Base-by-base conservation (phyloP, 371 early-diverging fungal genomes). In the Rhizopus microsporus region DNA sequence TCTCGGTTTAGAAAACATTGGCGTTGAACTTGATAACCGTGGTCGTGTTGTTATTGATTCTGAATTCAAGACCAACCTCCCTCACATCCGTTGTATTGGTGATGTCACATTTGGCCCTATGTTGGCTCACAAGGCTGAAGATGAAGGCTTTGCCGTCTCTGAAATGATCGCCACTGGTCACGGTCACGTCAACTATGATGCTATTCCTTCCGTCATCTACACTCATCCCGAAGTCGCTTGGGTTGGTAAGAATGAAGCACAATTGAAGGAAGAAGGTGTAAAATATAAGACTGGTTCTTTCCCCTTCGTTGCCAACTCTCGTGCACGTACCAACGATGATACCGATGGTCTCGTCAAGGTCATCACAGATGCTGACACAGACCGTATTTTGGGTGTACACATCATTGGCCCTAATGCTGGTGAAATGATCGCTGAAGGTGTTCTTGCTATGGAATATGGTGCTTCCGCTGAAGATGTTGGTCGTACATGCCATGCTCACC, bases 121-220 rank as follows among this genome's bases (percentile, higher is more conserved):
- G 98, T 86, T 98, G 78, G 98, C 98, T 40, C 98, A 98, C 90
- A 98, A 98, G 87, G 97, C 98, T 56, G 98, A 98, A 78, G 98
- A 98, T 80, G 98, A 98, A 78, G 98, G 93, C 75, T 72, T 98
- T 64, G 97, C 97, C 31, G 94, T 91, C 51, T 94, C 88, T 65
- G 98, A 98, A 75, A 87, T 91, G 87, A 89, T 98, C 54, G 87
- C 86, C 60, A 86, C 85, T 59, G 96, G 96, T 44, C 90, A 93
- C 71, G 98, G 77, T 59, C 97, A 97, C 76, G 97, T 98, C 83
- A 97, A 98, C 93, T 98, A 98, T 75, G 88, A 93, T 72, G 95
- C 90, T 40, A 94, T 98, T 67, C 99, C 99, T 43, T 94, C 95
- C 23, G 99, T 98, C 53, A 94, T 98, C 70, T 98, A 98, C 84